Evolutionary conservation across 164 flowering plant species (phyloP).

Genomic region (Santalum album): DNA sequence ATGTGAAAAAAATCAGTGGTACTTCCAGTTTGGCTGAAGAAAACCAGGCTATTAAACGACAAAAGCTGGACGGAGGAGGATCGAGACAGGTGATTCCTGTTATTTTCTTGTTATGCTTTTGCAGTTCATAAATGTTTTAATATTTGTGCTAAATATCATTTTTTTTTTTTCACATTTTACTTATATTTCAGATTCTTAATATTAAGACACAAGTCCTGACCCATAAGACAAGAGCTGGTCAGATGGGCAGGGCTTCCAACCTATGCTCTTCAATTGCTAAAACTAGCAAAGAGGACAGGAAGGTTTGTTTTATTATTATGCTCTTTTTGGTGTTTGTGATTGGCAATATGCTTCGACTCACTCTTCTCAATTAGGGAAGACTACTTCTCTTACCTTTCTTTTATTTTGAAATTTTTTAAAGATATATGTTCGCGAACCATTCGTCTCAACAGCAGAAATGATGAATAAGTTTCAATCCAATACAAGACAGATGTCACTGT

Average conservation of each 20-base stretch:
- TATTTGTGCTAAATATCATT: background rate
- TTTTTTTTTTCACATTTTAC: too few species aligned
- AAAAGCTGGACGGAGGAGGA: slow-evolving; percentile 80
- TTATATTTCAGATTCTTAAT: slow-evolving; percentile 84
- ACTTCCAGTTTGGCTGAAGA: slow-evolving; percentile 56
- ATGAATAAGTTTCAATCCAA: slow-evolving; percentile 68
- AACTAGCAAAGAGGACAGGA: slow-evolving; percentile 51
- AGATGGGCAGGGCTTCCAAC: slow-evolving; percentile 16
- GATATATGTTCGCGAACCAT: slow-evolving; percentile 85
- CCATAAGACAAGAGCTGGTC: slow-evolving; percentile 65
- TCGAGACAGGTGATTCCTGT: slow-evolving; percentile 59
- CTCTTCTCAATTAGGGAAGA: too few species aligned
- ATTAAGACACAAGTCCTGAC: slow-evolving; percentile 48
- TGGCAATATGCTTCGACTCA: too few species aligned
- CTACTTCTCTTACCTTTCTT: too few species aligned
- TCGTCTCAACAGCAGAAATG: slow-evolving; percentile 83
- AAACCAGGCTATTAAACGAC: slow-evolving; percentile 89
- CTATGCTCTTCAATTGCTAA: slow-evolving; percentile 25
- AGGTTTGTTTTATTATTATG: too few species aligned
- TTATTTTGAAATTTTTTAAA: too few species aligned
- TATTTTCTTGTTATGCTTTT: too few species aligned
- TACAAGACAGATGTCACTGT: slow-evolving; percentile 70
- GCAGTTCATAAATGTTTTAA: too few species aligned
- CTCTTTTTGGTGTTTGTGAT: too few species aligned
- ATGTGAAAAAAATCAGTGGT: slow-evolving; percentile 25